Base-by-base conservation (phyloP, 2,329 filamentous ascomycete species). In the Remersonia thermophila region DNA sequence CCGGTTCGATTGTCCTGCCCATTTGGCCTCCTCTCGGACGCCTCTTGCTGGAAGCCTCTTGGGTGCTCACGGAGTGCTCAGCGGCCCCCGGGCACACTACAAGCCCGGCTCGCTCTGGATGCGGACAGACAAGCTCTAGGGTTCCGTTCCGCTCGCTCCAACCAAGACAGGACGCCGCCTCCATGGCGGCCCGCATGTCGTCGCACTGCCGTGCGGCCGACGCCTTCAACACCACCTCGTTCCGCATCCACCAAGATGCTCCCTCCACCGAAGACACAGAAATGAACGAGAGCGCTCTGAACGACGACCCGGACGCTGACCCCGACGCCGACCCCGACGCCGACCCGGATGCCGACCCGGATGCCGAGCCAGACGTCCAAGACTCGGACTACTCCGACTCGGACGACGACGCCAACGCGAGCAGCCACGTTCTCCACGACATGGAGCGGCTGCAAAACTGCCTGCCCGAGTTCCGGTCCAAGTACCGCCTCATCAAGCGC, bases 401-500 rank as follows among this genome's bases (percentile, higher is more conserved):
- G 20, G 75, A 77, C 7, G 75, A 77, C 16, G 76, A 83, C 34
- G 67, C 71, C 17, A 66, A 83, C 25, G 67, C 84, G 27, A 81
- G 87, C 47, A 65, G 72, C 14, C 65, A 63, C 5, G 83, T 94
- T 11, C 72, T 77, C 43, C 77, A 86, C 36, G 91, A 98, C 56
- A 98, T 98, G 74, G 73, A 77, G 35, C 83, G 78, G 47, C 75
- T 98, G 39, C 79, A 89, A 49, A 68, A 76, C 36, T 80, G 77
- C 25, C 95, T 96, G 55, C 78, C 78, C 27, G 83, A 82, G 35
- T 93, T 96, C 56, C 80, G 73, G 46, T 71, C 83, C 50, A 77
- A 80, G 39, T 98, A 89, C 60, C 79, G 87, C 36, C 63, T 98
- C 37, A 91, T 98, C 55, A 95, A 95, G 61, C 80, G 89, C 44